A percentile compares a stretch with the other conserved stretches of the same genome.
These are phyloP conservation scores for Globisporangium carolinianum DNA, from an alignment of 352 stramenopile genomes.

Conservation along the genomic window DNA sequence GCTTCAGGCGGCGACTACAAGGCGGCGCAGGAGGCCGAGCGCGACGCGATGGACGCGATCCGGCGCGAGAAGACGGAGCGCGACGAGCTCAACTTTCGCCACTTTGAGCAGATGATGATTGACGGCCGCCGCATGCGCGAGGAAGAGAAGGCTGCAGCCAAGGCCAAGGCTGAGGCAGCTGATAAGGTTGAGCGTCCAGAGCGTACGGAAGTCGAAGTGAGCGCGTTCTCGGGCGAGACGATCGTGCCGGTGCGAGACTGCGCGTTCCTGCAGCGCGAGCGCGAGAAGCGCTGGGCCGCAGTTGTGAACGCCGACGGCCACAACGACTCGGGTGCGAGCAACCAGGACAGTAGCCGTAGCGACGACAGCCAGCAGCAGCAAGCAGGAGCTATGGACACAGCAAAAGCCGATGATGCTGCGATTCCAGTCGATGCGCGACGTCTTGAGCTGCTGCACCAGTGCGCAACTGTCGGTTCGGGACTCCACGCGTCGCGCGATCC, in stretches of 20 bases:
- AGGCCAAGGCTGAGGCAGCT: conserved; percentile 5
- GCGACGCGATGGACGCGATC: conserved; percentile 77
- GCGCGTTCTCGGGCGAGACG: conserved; percentile 63
- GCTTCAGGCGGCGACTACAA: conserved; percentile 70
- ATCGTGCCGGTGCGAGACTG: conserved; percentile 61
- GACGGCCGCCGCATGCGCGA: conserved; percentile 50
- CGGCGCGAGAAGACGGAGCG: conserved; percentile 82
- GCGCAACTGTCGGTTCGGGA: conserved; percentile 47
- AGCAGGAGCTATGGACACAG: not conserved
- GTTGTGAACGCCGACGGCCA: conserved; percentile 39
- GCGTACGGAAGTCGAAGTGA: conserved; percentile 29
- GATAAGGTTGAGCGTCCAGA: conserved; percentile 12
- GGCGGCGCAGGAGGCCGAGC: conserved; percentile 74
- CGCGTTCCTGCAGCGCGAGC: conserved; percentile 46
- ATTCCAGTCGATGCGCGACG: conserved; percentile 47
- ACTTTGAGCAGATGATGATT: conserved; percentile 86
- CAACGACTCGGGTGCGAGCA: conserved; percentile 1
- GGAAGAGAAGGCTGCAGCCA: conserved; percentile 19
- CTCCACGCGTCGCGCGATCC: conserved; percentile 24
- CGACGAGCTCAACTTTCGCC: conserved; percentile 81
- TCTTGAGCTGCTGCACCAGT: conserved; percentile 66
- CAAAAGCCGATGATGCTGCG: not conserved
- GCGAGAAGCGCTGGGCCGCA: conserved; percentile 55
- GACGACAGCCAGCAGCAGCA: not conserved
- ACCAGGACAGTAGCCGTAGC: not conserved